phyloP scores from a whole-genome alignment of 225 moss, liverwort and hornwort species.

The Polytrichum formosum region DNA sequence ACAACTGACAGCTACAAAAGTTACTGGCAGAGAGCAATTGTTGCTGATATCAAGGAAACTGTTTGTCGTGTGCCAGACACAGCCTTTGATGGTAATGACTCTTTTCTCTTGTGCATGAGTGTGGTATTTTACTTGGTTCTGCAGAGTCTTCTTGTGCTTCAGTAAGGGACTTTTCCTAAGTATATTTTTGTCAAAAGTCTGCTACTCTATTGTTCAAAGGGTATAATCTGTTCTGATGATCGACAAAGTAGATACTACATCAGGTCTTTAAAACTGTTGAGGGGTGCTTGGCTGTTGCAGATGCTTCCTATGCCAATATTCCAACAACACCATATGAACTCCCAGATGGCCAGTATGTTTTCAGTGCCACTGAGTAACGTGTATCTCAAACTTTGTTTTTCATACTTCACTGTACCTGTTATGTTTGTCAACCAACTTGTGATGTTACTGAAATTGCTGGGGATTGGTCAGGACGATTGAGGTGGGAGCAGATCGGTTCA shows the following conservation, averaged over 20 bases:
- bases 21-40: slow-evolving; percentile 71
- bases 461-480: slow-evolving; percentile 63
- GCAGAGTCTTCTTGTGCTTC: no score
- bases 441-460: slow-evolving; percentile 3
- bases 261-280: neutral
- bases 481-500: slow-evolving; percentile 92
- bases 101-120: no score
- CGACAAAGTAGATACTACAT: no score
- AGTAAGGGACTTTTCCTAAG: no score
- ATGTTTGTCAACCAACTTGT: neutral
- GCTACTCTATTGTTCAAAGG: no score
- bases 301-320: slow-evolving; percentile 80
- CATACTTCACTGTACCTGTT: neutral
- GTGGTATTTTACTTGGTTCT: no score
- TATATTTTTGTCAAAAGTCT: no score
- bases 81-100: slow-evolving; percentile 67
- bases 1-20: slow-evolving; percentile 77
- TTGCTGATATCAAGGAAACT: slow-evolving; percentile 89
- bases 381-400: neutral
- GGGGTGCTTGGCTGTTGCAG: slow-evolving; percentile 34
- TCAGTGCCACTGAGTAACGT: slow-evolving; percentile 1
- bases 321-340: slow-evolving; percentile 94
- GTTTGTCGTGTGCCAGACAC: slow-evolving; percentile 88
- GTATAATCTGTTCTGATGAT: neutral
- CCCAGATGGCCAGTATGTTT: slow-evolving; percentile 87